Base-by-base conservation (phyloP, 176 grass and related monocot species). In the Ensete glaucum region DNA sequence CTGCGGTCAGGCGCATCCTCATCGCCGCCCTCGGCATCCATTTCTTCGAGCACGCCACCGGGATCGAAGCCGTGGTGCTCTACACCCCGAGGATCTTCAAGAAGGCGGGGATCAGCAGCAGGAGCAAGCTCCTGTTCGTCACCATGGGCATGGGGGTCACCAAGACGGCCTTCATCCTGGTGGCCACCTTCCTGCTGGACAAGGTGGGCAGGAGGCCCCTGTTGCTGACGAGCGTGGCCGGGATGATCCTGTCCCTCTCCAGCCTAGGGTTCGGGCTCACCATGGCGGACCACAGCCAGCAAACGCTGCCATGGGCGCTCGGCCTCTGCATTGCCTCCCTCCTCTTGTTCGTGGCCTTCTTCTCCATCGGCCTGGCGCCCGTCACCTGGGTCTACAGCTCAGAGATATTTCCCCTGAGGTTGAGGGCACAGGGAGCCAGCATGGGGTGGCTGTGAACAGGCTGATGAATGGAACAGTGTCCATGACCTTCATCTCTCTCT, bases 381-480 rank as follows among this genome's bases (percentile, higher is more conserved):
- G 54, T 74, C 48, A 74, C 72, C 48, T 74, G 72, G 72, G 72
- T 74, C 16, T 74, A 74, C 53, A 57, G 72, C 72, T 74, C 72
- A 13, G 72, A 74, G 72, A 74, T 74, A 11, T 74, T 74, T 17
- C 72, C 72, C 4, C 23, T 57, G 72, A 25, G 53, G 72, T 53
- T 74, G 53, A 56, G 72, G 15, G 72, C 72, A 12, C 72, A 74
- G 72, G 72, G 72, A 15, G 52, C 53, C 20, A 74, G 72, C 72
- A 8, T 74, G 23, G 72, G 72, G 72, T 74, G 53, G 72, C 72
- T 0, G 72, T 74, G 21, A 74, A 74, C 72, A 56, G 72, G 53
- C 1, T 74, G 22, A 74, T 74, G 72, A 74, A 74, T 13, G 72
- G 72, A 12, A 17, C 24, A 13, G 54, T 74, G 23, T 74, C 72